Evolutionary conservation across 2,329 filamentous ascomycete genomes (phyloP), one percentile per base, ranked within the genome.

Genomic region (Tolypocladium album): DNA sequence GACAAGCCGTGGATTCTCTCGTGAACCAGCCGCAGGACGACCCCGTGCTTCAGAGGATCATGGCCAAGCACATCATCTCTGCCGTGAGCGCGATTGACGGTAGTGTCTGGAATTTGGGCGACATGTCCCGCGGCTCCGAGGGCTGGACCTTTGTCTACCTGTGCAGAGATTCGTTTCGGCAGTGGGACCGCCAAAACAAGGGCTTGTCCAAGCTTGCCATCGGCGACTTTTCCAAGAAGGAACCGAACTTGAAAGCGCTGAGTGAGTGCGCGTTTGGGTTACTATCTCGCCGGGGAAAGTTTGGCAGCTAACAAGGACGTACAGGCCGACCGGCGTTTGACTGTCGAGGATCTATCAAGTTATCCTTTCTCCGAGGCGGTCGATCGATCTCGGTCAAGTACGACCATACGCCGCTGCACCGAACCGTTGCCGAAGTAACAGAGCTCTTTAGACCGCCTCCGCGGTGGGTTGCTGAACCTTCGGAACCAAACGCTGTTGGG

Each of bases 301-400:
- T 8, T n/a, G n/a, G n/a, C 40, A 24, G 65, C 63, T 62, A 22
- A 61, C 56, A n/a, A 57, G 1, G 34, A 40, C 39, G 47, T 22
- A 15, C 62, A 82, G 80, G 71, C 36, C 80, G 83, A 17, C 83
- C 83, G 58, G 82, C 82, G 0, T 86, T 84, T 63, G 82, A 86
- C 64, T 86, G 83, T 61, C 76, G 79, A 43, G 83, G 83, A 22
- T 73, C 74, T 0, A 68, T 85, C 22, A 74, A 70, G 2, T 74
- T 86, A 52, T 68, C 74, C 1, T 85, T 86, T 63, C 75, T 76
- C 8, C 78, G 76, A 59, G 74, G 72, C 31, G 75, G 71, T 38
- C 77, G 78, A 39, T 70, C 73, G 11, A 78, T 85, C 45, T 74
- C 76, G 13, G 72, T 85, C 59, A 80, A 79, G 60, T 84, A 85